Evolutionary conservation across 2,329 filamentous ascomycete genomes (phyloP).

Genomic region (Aspergillus jensenii): DNA sequence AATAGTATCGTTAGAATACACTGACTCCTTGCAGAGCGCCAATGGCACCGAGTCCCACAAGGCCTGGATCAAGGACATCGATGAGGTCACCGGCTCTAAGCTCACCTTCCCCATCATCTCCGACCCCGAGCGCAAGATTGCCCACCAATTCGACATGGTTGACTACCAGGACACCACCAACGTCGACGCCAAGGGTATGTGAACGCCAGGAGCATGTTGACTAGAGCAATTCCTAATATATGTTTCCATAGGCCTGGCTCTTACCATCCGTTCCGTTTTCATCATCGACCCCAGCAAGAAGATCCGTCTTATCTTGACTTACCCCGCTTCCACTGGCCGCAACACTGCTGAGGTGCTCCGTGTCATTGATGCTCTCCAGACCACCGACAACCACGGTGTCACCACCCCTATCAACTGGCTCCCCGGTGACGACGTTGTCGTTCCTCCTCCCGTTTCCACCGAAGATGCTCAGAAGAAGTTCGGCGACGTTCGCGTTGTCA

Average conservation of each 20-base stretch:
- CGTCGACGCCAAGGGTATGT: constrained; percentile 67
- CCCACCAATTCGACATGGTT: constrained; percentile 79
- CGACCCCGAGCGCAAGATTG: constrained; percentile 76
- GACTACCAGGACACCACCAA: constrained; percentile 83
- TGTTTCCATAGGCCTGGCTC: constrained; percentile 59
- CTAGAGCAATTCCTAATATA: constrained; percentile 3
- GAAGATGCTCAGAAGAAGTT: constrained; percentile 87
- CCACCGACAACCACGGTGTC: constrained; percentile 83
- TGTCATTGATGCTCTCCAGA: constrained; percentile 77
- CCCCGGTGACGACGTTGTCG: constrained; percentile 87
- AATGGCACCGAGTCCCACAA: constrained; percentile 82
- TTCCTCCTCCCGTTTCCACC: constrained; percentile 78
- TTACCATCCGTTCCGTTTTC: constrained; percentile 94
- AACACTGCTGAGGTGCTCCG: constrained; percentile 79
- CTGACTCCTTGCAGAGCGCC: constrained; percentile 54
- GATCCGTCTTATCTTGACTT: constrained; percentile 88
- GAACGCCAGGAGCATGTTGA: neutral
- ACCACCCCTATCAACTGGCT: constrained; percentile 91
- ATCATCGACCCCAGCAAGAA: constrained; percentile 94
- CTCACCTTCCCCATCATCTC: constrained; percentile 79
- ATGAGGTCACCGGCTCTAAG: constrained; percentile 71
- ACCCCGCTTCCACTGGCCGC: constrained; percentile 86
- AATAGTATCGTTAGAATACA: neutral
- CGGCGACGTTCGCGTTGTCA: constrained; percentile 65
- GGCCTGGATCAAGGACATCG: constrained; percentile 87